Conservation (phyloP, 2,329 filamentous ascomycete genomes). For the Ophiostoma sp. region DNA sequence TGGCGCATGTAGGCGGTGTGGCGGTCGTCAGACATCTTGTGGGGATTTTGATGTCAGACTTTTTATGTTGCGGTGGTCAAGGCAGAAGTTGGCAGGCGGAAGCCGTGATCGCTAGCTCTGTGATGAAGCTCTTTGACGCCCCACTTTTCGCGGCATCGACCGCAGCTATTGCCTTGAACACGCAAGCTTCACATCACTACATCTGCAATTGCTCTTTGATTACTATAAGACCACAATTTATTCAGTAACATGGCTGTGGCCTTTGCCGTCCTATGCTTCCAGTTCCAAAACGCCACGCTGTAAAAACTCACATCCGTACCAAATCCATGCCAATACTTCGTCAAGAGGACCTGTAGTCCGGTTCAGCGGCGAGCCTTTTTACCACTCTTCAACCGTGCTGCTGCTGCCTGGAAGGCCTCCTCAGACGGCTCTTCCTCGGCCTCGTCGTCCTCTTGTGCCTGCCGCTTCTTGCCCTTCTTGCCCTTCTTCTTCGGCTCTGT, state of each 20-base stretch:
- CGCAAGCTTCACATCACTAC: neutral
- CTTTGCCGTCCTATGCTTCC: neutral
- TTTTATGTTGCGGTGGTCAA: neutral
- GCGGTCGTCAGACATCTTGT: constrained; percentile 29
- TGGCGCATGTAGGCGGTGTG: constrained; percentile 56
- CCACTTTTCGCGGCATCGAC: neutral
- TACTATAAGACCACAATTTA: no score
- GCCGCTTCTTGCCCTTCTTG: constrained; percentile 38
- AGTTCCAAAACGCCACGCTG: constrained; percentile 8
- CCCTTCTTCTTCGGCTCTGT: constrained; percentile 41
- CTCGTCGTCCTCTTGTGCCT: constrained; percentile 48
- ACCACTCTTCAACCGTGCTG: constrained; percentile 41
- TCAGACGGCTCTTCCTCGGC: constrained; percentile 54
- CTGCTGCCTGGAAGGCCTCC: constrained; percentile 55
- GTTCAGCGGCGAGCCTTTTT: constrained; percentile 2
- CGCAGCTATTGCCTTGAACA: neutral
- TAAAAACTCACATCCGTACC: neutral
- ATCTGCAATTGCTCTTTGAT: no score
- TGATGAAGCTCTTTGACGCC: neutral
- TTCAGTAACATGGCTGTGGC: no score
- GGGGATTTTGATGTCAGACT: neutral
- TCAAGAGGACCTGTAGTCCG: neutral
- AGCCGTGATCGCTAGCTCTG: neutral
- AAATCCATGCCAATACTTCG: neutral
- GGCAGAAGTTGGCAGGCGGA: neutral